Evolutionary conservation across 768 basidiomycete species (phyloP).

Genomic region (Calocera cornea): DNA sequence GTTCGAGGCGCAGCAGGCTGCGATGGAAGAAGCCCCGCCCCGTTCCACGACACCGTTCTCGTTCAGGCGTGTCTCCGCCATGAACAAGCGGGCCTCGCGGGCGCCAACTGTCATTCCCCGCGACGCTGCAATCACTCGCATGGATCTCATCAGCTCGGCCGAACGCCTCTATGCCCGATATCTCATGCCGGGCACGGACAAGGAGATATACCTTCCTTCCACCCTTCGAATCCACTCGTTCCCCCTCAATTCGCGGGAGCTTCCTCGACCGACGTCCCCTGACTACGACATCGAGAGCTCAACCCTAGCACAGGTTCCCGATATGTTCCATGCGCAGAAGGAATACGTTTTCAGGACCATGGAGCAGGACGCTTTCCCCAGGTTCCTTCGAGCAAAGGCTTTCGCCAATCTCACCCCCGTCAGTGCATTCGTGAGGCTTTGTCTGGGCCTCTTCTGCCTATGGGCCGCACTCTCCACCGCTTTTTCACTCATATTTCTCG

Average conservation of each 20-base stretch:
- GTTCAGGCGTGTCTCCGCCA: conserved; percentile 8
- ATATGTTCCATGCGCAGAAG: conserved; percentile 95
- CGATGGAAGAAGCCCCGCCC: not conserved
- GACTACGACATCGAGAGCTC: conserved; percentile 43
- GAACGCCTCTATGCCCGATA: conserved; percentile 95
- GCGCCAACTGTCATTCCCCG: conserved; percentile 92
- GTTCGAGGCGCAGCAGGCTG: not conserved
- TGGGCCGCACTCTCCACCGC: conserved; percentile 92
- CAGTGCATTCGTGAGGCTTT: conserved; percentile 72
- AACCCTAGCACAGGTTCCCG: conserved; percentile 74
- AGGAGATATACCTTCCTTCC: conserved; percentile 95
- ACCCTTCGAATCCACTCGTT: conserved; percentile 83
- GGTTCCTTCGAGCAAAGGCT: conserved; percentile 93
- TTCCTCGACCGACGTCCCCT: conserved; percentile 41
- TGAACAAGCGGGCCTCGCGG: conserved; percentile 14
- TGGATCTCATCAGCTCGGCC: conserved; percentile 81
- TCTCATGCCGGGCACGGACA: conserved; percentile 77
- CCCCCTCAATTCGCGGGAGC: conserved; percentile 60
- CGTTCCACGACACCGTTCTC: conserved; percentile 13
- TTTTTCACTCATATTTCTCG: conserved; percentile 86
- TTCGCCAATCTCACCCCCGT: conserved; percentile 94
- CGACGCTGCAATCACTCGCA: conserved; percentile 74
- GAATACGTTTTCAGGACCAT: conserved; percentile 93
- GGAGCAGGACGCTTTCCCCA: conserved; percentile 88
- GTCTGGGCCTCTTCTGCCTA: conserved; percentile 68